Base-by-base conservation (phyloP, 768 basidiomycete species). In the Boletellus sp. region DNA sequence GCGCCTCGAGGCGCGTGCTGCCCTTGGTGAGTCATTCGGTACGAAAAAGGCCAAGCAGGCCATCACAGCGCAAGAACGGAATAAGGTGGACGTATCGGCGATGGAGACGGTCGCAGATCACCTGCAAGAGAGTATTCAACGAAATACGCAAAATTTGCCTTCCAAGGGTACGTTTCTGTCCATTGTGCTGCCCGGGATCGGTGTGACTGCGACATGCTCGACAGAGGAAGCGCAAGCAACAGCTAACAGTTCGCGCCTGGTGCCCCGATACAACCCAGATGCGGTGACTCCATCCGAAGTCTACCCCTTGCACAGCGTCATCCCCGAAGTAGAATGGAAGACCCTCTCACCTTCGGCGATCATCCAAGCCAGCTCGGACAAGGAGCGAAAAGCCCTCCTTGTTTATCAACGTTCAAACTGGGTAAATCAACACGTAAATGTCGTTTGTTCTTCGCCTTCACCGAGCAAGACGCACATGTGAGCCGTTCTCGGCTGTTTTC, bases 1-100 rank as follows among this genome's bases (percentile, higher is more conserved):
- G 41, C 78, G 83, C 51, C 70, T 78, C 35, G 77, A 84, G 44
- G 85, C 85, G 15, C 78, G 85, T 36, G 88, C 80, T 47, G 75
- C 80, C n/a, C 79, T 99, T 2, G 94, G 95, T 28, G 86, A 93
- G 66, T 81, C 88, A 1, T 99, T 99, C 56, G 95, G 95, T 19
- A 95, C 94, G 22, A 90, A 93, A 72, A 98, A 96, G 65, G 91
- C 93, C 39, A 87, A 91, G 67, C 80, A 82, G 10, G 84, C 82
- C 24, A 94, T 97, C 62, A 80, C 80, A 45, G 87, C 92, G 4
- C 80, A 79, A 46, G 93, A 94, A 69, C 80, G 95, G 55, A 95
- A 94, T 70, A 84, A 84, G 65, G 84, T 99, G 33, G 93, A 96
- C 70, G 82, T 89, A 17, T 74, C 77, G 50, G 91, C 92, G 3